Conservation (phyloP, 1,284 basidiomycete species). For the Xerocomus minutiporus region DNA sequence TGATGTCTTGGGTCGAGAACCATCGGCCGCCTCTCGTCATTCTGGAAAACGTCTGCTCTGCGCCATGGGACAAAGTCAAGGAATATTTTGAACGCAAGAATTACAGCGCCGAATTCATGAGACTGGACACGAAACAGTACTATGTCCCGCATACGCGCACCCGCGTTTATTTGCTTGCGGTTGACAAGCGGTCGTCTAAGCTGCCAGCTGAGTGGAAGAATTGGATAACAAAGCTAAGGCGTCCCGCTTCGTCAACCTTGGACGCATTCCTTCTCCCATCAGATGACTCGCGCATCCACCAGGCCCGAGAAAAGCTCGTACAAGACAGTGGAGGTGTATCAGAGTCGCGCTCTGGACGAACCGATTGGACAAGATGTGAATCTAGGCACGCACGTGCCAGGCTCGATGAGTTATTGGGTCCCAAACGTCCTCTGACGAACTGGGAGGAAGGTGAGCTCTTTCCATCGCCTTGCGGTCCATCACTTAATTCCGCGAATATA, state of each 20-base stretch:
- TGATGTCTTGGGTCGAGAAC: conserved; percentile 89
- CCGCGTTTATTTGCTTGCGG: conserved; percentile 82
- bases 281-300: conserved; percentile 88
- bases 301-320: conserved; percentile 79
- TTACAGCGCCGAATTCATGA: conserved; percentile 70
- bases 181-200: conserved; percentile 54
- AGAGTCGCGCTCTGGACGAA: conserved; percentile 65
- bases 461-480: background rate
- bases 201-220: conserved; percentile 73
- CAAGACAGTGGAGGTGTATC: conserved; percentile 52
- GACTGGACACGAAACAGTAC: conserved; percentile 89
- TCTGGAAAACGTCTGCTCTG: conserved; percentile 90
- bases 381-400: conserved; percentile 86
- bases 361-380: conserved; percentile 91
- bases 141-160: conserved; percentile 95
- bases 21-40: conserved; percentile 89
- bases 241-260: conserved; percentile 85
- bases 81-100: conserved; percentile 72
- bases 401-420: conserved; percentile 78
- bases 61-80: conserved; percentile 81
- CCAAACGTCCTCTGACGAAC: conserved; percentile 82
- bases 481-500: background rate
- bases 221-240: conserved; percentile 58
- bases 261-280: conserved; percentile 89
- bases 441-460: conserved; percentile 80